Percentiles rank a stretch among this genome's conserved stretches.
These are phyloP conservation scores for Besnoitia besnoiti DNA, from an alignment of 169 alveolate species.

Conservation along the genomic window DNA sequence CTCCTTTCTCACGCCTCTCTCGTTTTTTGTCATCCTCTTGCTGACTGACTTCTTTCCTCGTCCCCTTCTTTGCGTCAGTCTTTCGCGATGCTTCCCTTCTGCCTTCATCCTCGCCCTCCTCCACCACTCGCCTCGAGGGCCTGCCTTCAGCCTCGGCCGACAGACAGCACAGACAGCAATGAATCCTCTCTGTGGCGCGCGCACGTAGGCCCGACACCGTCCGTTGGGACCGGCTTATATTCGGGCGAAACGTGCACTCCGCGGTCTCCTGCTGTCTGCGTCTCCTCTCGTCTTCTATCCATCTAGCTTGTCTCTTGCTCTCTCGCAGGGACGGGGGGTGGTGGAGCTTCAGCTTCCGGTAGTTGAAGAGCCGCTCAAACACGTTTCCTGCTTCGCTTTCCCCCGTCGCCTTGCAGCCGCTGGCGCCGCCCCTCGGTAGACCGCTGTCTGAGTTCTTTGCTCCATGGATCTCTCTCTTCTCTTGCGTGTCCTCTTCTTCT, in stretches of 20 bases:
- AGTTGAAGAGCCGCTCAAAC: neutral
- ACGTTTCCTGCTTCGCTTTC: neutral
- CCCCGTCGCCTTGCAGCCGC: neutral
- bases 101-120: neutral
- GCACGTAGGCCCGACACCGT: neutral
- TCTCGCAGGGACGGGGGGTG: neutral
- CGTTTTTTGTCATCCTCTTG: no score
- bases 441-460: no score
- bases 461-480: neutral
- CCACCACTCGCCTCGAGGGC: neutral
- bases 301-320: neutral
- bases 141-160: neutral
- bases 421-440: neutral
- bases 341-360: neutral
- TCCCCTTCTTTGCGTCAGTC: neutral
- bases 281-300: neutral
- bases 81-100: neutral
- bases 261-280: neutral
- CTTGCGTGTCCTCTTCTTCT: neutral
- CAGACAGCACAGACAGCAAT: no score
- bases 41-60: no score
- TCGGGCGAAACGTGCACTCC: slow-evolving; percentile 18
- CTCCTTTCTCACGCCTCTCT: no score
- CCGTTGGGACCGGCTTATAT: slow-evolving; percentile 6
- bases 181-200: neutral